phyloP scores from a whole-genome alignment of 2,329 filamentous ascomycete species.

The Trichophaea hybrida region DNA sequence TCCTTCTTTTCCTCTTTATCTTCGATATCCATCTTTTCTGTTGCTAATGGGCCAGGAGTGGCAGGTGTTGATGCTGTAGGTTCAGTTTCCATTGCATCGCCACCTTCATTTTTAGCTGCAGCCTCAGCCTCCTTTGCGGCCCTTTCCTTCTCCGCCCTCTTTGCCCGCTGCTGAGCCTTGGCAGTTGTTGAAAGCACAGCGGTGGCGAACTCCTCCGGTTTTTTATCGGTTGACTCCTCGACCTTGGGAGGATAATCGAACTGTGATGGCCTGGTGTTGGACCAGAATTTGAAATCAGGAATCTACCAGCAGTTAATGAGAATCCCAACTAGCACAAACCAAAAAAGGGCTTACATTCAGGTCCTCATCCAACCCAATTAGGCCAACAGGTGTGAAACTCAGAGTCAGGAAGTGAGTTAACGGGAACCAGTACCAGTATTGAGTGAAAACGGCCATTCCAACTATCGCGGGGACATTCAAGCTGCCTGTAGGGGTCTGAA shows the following conservation, averaged over 20 bases:
- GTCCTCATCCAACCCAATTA: slow-evolving; percentile 88
- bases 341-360: slow-evolving; percentile 37
- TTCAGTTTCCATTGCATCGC: slow-evolving; percentile 70
- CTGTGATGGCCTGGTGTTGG: slow-evolving; percentile 81
- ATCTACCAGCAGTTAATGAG: slow-evolving; percentile 40
- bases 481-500: slow-evolving; percentile 95
- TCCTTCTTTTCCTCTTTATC: slow-evolving; percentile 37
- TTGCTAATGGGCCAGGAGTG: slow-evolving; percentile 36
- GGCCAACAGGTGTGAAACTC: slow-evolving; percentile 89
- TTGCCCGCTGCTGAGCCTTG: slow-evolving; percentile 85
- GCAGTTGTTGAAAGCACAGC: slow-evolving; percentile 93
- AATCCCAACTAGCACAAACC: neutral
- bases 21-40: slow-evolving; percentile 80
- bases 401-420: slow-evolving; percentile 94
- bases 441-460: slow-evolving; percentile 93
- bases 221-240: slow-evolving; percentile 87
- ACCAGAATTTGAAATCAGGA: slow-evolving; percentile 88
- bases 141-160: slow-evolving; percentile 65
- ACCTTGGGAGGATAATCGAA: slow-evolving; percentile 98
- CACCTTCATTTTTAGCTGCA: slow-evolving; percentile 64
- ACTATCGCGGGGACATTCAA: slow-evolving; percentile 98
- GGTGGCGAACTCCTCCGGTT: slow-evolving; percentile 83
- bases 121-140: slow-evolving; percentile 25
- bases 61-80: slow-evolving; percentile 61
- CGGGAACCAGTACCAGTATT: slow-evolving; percentile 99